Evolutionary conservation across 1,284 basidiomycete species (phyloP).

Genomic region (Cryptococcus jaspeensis): DNA sequence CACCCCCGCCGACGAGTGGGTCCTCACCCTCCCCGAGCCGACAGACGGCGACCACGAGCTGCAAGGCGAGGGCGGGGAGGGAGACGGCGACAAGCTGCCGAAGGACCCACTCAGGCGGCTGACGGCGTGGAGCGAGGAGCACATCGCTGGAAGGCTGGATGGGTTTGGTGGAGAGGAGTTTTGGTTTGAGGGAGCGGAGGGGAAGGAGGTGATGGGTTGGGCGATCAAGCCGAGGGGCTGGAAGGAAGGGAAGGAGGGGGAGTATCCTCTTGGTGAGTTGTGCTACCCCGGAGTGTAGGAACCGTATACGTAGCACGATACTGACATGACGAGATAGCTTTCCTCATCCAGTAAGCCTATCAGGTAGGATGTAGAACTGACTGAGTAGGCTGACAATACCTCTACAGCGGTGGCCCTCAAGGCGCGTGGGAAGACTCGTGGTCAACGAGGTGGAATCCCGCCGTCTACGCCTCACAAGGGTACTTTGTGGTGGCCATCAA

Average conservation of each 20-base stretch:
- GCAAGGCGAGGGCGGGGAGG: conserved; percentile 37
- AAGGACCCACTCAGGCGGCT: conserved; percentile 63
- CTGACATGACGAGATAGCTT: conserved; percentile 19
- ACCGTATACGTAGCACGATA: background rate
- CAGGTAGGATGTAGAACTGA: background rate
- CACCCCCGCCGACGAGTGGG: conserved; percentile 25
- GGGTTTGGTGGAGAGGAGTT: conserved; percentile 70
- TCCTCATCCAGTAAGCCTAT: conserved; percentile 47
- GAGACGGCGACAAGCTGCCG: conserved; percentile 32
- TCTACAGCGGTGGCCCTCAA: conserved; percentile 58
- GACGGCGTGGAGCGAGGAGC: conserved; percentile 52
- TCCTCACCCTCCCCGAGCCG: conserved; percentile 61
- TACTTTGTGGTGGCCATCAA: conserved; percentile 83
- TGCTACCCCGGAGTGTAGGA: background rate
- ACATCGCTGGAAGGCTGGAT: conserved; percentile 55
- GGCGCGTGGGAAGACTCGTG: conserved; percentile 40
- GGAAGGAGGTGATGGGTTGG: conserved; percentile 75
- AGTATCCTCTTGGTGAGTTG: conserved; percentile 60
- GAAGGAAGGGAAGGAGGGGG: conserved; percentile 61
- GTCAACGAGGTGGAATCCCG: conserved; percentile 70
- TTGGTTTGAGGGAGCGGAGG: conserved; percentile 76
- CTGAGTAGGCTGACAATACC: background rate
- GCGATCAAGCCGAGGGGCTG: conserved; percentile 72
- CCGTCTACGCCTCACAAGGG: conserved; percentile 56
- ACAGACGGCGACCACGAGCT: conserved; percentile 57